Evolutionary conservation across 176 grass and related monocot species (phyloP).

Genomic region (Zea luxurians): DNA sequence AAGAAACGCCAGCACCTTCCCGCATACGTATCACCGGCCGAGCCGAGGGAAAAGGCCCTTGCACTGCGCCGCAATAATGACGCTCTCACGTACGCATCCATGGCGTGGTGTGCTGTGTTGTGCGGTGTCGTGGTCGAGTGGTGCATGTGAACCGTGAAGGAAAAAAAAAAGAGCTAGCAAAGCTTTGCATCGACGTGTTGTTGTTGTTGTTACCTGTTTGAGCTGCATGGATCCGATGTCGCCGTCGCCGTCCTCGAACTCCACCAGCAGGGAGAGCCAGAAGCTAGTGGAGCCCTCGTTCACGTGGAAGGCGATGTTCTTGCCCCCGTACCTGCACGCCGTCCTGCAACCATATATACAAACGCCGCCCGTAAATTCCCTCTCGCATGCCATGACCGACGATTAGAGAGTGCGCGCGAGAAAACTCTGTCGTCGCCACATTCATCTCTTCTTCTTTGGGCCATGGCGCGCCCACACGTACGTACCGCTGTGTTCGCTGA

Average conservation of each 20-base stretch:
- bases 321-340: constrained; percentile 73
- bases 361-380: background rate
- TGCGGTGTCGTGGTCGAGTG: background rate
- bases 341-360: constrained; percentile 44
- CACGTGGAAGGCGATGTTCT: constrained; percentile 91
- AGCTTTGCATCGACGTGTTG: too few relatives aligned
- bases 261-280: constrained; percentile 93
- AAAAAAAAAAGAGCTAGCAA: too few relatives aligned
- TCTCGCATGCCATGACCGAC: background rate
- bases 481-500: background rate
- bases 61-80: background rate
- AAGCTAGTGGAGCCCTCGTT: constrained; percentile 87
- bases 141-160: too few relatives aligned
- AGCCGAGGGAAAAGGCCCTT: background rate
- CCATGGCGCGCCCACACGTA: background rate
- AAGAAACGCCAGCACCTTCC: background rate
- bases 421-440: background rate
- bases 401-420: background rate
- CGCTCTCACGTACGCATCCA: too few relatives aligned
- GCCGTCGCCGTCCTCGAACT: constrained; percentile 94
- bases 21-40: background rate
- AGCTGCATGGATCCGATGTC: constrained; percentile 94
- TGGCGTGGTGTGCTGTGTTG: too few relatives aligned
- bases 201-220: constrained; percentile 64
- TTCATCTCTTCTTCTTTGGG: background rate